A percentile compares a stretch with the other conserved stretches of the same genome.
Evolutionary conservation across 2,329 filamentous ascomycete genomes (phyloP).

Genomic region (Tolypocladium ophioglossoides): DNA sequence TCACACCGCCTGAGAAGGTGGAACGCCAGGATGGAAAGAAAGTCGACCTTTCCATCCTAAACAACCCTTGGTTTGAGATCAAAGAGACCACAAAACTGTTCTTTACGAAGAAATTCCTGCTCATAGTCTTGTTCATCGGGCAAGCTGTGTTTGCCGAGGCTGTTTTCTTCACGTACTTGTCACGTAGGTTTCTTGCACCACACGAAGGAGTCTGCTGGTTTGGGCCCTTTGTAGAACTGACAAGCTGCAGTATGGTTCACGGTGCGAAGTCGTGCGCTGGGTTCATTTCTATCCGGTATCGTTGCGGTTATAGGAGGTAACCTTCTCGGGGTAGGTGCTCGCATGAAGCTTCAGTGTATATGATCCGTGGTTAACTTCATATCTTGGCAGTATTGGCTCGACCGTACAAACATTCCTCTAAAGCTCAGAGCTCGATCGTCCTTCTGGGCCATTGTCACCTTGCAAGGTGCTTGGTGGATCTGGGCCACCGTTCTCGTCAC

Average conservation of each 20-base stretch:
- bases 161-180: slow-evolving; percentile 59
- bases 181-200: slow-evolving; percentile 7
- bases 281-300: slow-evolving; percentile 60
- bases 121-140: slow-evolving; percentile 57
- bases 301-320: slow-evolving; percentile 57
- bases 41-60: slow-evolving; percentile 47
- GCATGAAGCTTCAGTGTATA: too few species aligned
- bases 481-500: slow-evolving; percentile 60
- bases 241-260: slow-evolving; percentile 48
- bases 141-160: slow-evolving; percentile 63
- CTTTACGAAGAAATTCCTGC: slow-evolving; percentile 48
- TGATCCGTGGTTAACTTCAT: neutral
- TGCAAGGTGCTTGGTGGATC: slow-evolving; percentile 62
- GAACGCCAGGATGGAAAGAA: slow-evolving; percentile 54
- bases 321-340: slow-evolving; percentile 41
- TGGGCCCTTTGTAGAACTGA: too few species aligned
- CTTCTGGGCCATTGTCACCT: slow-evolving; percentile 40
- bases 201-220: too few species aligned
- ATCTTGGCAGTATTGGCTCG: slow-evolving; percentile 38
- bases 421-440: slow-evolving; percentile 41
- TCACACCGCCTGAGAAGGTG: slow-evolving; percentile 51
- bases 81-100: slow-evolving; percentile 49
- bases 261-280: slow-evolving; percentile 57
- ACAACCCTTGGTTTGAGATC: slow-evolving; percentile 48
- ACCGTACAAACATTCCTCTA: slow-evolving; percentile 43